Conservation (phyloP, 176 grass and related monocot species). For the Carex pumila region DNA sequence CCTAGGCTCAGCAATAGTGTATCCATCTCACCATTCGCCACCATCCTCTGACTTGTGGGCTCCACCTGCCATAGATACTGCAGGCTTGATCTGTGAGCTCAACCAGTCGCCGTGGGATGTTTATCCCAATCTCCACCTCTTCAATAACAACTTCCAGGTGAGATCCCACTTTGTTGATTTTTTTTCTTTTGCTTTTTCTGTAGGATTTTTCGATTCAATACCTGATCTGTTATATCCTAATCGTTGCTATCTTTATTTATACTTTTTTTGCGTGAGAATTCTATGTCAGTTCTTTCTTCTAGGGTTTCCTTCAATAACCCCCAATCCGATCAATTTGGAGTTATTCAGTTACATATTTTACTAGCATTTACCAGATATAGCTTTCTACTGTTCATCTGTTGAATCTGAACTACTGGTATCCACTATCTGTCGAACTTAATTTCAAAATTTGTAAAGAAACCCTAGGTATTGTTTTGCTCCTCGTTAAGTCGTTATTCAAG, state of each 20-base stretch:
- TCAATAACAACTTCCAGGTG: slow-evolving; percentile 1
- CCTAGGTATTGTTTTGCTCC: slow-evolving; percentile 4
- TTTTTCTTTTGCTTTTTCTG: neutral
- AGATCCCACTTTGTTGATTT: neutral
- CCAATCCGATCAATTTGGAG: slow-evolving; percentile 15
- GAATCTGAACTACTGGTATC: neutral
- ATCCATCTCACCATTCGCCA: neutral
- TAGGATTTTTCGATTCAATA: neutral
- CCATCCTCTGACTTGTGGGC: slow-evolving; percentile 8
- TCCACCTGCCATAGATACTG: neutral
- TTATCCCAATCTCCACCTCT: slow-evolving; percentile 25
- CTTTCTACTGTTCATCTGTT: neutral
- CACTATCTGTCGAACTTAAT: neutral
- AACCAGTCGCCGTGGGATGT: slow-evolving; percentile 24
- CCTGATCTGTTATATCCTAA: neutral
- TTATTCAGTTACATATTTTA: neutral
- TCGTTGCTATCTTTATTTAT: neutral
- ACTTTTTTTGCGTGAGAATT: neutral
- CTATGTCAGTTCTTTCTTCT: slow-evolving; percentile 3
- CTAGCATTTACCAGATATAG: neutral
- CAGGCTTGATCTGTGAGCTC: slow-evolving; percentile 9
- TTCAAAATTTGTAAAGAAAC: slow-evolving; percentile 18
- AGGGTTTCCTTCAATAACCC: slow-evolving; percentile 23
- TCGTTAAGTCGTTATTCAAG: neutral
- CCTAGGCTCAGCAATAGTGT: slow-evolving; percentile 20